Base-by-base conservation (phyloP, 768 basidiomycete species). In the Crepidotus variabilis region DNA sequence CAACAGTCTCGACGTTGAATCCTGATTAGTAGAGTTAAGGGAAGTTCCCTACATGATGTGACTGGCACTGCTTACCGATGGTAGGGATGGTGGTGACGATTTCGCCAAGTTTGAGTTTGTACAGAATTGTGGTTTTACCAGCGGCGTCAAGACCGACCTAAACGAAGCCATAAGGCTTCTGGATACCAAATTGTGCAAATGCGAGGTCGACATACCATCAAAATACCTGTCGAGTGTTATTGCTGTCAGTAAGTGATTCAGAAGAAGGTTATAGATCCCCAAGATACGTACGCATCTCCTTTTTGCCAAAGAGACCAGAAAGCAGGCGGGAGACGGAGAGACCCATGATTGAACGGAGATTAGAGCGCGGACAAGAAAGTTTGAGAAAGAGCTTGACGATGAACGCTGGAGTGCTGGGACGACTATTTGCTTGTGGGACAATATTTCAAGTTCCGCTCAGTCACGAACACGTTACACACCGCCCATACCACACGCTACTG, bases 71-170 rank as follows among this genome's bases (percentile, higher is more conserved):
- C 88, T 70, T 67, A 95, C 96, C 96, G 77, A 99, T 98, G 70
- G 97, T 98, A 60, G 97, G 97, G 74, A 99, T 99, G 63, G 97
- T 99, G 63, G 97, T 98, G 73, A 99, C 97, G 76, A 98, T 98
- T 82, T 99, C 97, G 75, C 96, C 97, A 56, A 98, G 86, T 82
- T 98, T 98, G 71, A 98, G 83, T 82, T 98, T 99, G 85, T 97
- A 99, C 65, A 99, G 81, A 67, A 98, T 99, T 69, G 91, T 93
- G 63, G 94, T 97, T 78, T 98, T 97, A 80, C 95, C 95, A 65
- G 96, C 96, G 68, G 97, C 97, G 71, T 99, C 97, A 68, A 99
- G 92, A 78, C 97, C 97, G 70, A 99, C 96, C 96, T 91, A 64
- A 39, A 58, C 46, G 33, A 23, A 32, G 51, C 51, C 22, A 56